phyloP scores from a whole-genome alignment of 305 asterid genomes.

The Nicotiana rustica region DNA sequence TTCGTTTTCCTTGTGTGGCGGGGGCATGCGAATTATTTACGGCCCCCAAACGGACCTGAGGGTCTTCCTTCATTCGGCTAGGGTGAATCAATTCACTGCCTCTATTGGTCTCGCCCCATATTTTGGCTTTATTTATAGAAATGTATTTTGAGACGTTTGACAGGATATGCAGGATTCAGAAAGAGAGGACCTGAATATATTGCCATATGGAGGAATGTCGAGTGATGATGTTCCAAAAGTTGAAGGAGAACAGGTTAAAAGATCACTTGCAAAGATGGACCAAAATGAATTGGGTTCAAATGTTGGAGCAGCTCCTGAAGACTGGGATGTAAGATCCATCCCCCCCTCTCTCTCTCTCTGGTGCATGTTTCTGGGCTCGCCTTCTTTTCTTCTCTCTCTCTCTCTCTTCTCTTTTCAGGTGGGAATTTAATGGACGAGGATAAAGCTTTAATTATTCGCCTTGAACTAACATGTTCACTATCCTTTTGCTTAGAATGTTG shows the following conservation, averaged over 20 bases:
- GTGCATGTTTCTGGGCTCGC: background rate
- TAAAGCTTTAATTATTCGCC: background rate
- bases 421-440: slow-evolving; percentile 24
- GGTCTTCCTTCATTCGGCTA: slow-evolving; percentile 24
- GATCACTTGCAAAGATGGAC: slow-evolving; percentile 20
- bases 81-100: slow-evolving; percentile 3
- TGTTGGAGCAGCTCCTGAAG: slow-evolving; percentile 32
- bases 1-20: background rate
- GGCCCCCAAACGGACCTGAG: background rate
- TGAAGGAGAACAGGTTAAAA: background rate
- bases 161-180: slow-evolving; percentile 40
- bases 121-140: slow-evolving; percentile 15
- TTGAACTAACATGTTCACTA: background rate
- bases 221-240: slow-evolving; percentile 32
- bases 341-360: background rate
- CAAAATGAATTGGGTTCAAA: slow-evolving; percentile 27
- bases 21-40: slow-evolving; percentile 6
- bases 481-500: slow-evolving; percentile 19
- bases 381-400: background rate
- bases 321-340: slow-evolving; percentile 42
- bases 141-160: slow-evolving; percentile 2
- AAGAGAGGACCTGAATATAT: slow-evolving; percentile 30
- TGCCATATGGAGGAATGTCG: slow-evolving; percentile 19
- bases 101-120: background rate
- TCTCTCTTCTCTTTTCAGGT: background rate